Evolutionary conservation across 1,284 basidiomycete species (phyloP), one percentile per base, ranked within the genome.

Genomic region (Neonothopanus nambi): DNA sequence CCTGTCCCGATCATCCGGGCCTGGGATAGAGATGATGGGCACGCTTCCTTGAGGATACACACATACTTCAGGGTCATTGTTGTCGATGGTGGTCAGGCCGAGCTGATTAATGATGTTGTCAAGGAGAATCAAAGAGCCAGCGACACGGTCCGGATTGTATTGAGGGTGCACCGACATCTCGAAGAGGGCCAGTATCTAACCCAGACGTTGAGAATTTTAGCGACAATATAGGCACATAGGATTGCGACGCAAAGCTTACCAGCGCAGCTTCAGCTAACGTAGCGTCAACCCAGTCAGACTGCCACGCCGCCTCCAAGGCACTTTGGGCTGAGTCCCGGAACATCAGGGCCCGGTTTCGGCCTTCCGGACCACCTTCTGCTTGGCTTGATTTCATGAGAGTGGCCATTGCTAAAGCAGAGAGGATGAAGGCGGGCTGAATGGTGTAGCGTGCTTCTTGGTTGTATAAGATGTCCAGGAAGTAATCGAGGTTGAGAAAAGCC

Each of bases 301-400:
- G 72, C 66, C 79, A 78, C 1, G 85, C 78, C 2, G 70, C 68
- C 41, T 84, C 77, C 26, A 88, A 69, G 33, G 76, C 74, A 0
- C 65, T 60, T 59, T 84, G 78, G 0, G 88, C 88, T 7, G 73
- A 69, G 46, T 81, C 73, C 6, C 81, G 77, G 35, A 87, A 68
- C 63, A 72, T 70, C 38, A 84, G 62, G 0, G 87, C 83, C 41
- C 77, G 71, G 18, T 70, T 66, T 54, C 85, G 73, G 12, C 83
- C 82, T 4, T 62, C 59, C 1, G 67, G 63, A 12, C 85, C 80
- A 18, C 74, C 68, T 60, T 84, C 87, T 48, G 82, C 65, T 58
- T 84, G 80, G 63, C 86, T 89, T 2, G 88, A 89, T 58, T 83
- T 83, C 76, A 85, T 84, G n/a, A 89, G 76, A 9, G 76, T 83